Percentiles rank a stretch among this genome's conserved stretches.
These are phyloP conservation scores for Trichoderma lentiforme DNA, from an alignment of 2,329 filamentous ascomycete genomes.

Conservation along the genomic window DNA sequence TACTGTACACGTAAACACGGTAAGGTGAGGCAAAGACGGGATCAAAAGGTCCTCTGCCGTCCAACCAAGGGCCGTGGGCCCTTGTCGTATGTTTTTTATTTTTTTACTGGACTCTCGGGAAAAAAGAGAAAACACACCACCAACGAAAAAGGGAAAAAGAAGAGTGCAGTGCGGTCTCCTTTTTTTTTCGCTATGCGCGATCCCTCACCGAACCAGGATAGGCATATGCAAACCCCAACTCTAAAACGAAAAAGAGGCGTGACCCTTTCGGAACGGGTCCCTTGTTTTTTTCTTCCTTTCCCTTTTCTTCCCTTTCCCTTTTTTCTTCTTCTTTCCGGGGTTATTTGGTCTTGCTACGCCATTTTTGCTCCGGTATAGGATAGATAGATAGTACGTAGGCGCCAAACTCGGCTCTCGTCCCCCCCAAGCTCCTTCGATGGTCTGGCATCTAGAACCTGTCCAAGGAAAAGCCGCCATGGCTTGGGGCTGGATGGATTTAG, in stretches of 20 bases:
- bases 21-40: background rate
- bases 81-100: background rate
- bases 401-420: background rate
- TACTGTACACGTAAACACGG: background rate
- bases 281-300: background rate
- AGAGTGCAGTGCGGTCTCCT: background rate
- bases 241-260: background rate
- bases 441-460: background rate
- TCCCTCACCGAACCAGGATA: background rate
- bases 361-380: no score
- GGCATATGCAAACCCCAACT: constrained; percentile 3
- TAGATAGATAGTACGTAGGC: background rate
- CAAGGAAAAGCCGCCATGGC: background rate
- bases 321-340: background rate
- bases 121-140: background rate
- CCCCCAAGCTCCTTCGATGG: background rate
- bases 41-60: background rate
- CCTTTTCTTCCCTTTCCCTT: background rate
- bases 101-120: background rate
- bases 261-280: constrained; percentile 9
- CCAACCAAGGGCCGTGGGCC: background rate
- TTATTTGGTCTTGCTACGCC: background rate
- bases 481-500: background rate
- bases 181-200: background rate
- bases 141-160: background rate